Evolutionary conservation across 2,329 filamentous ascomycete genomes (phyloP).

Genomic region (Fusarium mundagurra): DNA sequence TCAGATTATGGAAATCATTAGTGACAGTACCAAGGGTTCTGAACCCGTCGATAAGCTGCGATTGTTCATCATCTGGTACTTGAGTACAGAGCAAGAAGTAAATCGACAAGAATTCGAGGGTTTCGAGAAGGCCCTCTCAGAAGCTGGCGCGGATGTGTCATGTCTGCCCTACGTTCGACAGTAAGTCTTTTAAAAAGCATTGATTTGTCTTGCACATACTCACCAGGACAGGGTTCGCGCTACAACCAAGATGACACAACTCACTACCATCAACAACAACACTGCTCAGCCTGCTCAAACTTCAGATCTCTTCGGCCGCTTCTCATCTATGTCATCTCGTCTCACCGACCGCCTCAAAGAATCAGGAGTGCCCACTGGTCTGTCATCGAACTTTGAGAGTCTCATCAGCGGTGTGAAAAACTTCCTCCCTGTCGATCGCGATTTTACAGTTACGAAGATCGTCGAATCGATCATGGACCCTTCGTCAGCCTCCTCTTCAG

Average conservation of each 20-base stretch:
- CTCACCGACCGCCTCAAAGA: slow-evolving; percentile 95
- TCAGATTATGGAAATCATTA: slow-evolving; percentile 88
- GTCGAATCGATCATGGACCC: slow-evolving; percentile 99
- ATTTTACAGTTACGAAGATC: slow-evolving; percentile 96
- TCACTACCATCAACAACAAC: slow-evolving; percentile 87
- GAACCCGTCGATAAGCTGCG: slow-evolving; percentile 89
- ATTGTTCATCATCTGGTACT: slow-evolving; percentile 95
- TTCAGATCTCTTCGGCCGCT: slow-evolving; percentile 88
- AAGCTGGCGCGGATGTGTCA: slow-evolving; percentile 78
- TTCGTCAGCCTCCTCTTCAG: slow-evolving; percentile 85
- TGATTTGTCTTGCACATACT: slow-evolving; percentile 26
- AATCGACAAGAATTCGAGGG: slow-evolving; percentile 82
- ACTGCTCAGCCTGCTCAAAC: slow-evolving; percentile 69
- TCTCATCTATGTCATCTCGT: slow-evolving; percentile 89
- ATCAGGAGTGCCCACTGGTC: slow-evolving; percentile 75
- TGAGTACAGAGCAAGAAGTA: slow-evolving; percentile 92
- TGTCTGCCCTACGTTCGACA: slow-evolving; percentile 88
- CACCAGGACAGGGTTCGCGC: slow-evolving; percentile 75
- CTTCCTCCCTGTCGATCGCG: slow-evolving; percentile 94
- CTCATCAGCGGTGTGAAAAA: slow-evolving; percentile 97
- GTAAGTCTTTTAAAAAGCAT: slow-evolving; percentile 56
- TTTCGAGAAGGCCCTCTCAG: slow-evolving; percentile 84
- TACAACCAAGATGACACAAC: slow-evolving; percentile 97
- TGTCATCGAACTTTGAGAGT: slow-evolving; percentile 86
- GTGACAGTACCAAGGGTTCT: slow-evolving; percentile 81